Percentiles rank a stretch among this genome's conserved stretches.
Conservation (phyloP, 2,329 filamentous ascomycete species). For the Aspergillus sp. region DNA sequence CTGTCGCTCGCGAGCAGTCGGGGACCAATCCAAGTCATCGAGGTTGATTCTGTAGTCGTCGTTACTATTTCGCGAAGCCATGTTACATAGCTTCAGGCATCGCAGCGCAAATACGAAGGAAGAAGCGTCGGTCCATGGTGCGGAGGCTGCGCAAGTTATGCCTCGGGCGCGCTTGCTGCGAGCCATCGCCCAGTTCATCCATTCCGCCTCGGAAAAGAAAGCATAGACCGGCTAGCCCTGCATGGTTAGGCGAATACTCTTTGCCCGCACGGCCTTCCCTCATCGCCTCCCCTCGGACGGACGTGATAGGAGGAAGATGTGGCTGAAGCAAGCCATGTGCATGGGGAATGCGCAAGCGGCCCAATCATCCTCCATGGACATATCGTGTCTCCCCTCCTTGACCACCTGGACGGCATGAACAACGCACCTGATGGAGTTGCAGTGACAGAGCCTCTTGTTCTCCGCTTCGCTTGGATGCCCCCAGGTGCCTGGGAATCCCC, state of each 20-base stretch:
- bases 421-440: neutral
- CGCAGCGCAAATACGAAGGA: neutral
- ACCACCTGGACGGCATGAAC: neutral
- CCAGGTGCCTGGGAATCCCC: neutral
- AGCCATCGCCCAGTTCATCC: neutral
- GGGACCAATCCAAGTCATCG: slow-evolving; percentile 12
- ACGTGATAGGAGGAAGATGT: slow-evolving; percentile 1
- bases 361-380: neutral
- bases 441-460: slow-evolving; percentile 8
- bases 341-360: neutral
- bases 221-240: neutral
- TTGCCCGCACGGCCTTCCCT: neutral
- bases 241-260: neutral
- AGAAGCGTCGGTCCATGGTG: neutral
- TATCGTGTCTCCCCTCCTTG: slow-evolving; percentile 2
- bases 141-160: slow-evolving; percentile 6
- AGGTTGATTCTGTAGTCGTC: slow-evolving; percentile 8
- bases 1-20: neutral
- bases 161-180: slow-evolving; percentile 3
- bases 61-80: slow-evolving; percentile 10
- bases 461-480: neutral
- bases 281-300: neutral
- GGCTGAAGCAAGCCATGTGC: neutral
- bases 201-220: neutral
- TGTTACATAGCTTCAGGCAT: neutral